Evolutionary conservation across 371 early-diverging fungal species (phyloP).

Genomic region (Syncephalastrum contaminatum): DNA sequence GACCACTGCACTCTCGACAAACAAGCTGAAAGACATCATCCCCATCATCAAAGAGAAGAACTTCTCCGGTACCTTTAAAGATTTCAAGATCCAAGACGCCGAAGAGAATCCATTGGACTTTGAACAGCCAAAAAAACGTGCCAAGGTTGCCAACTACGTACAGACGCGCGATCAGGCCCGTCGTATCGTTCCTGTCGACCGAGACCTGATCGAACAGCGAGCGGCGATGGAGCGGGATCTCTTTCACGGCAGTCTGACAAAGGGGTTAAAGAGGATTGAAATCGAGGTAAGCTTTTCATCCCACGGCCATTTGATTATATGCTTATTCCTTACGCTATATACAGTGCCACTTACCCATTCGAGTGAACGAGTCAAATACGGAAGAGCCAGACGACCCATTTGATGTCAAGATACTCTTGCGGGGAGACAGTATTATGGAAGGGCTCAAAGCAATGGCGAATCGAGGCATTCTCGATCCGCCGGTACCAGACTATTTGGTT

Average conservation of each 20-base stretch:
- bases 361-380: too few species aligned
- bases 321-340: too few species aligned
- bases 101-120: too few species aligned
- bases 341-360: too few species aligned
- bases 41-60: too few species aligned
- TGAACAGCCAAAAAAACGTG: constrained; percentile 6
- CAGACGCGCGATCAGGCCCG: constrained; percentile 17
- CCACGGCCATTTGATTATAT: too few species aligned
- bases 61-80: too few species aligned
- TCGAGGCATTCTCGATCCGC: constrained; percentile 33
- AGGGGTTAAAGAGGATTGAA: constrained; percentile 12
- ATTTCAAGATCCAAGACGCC: too few species aligned
- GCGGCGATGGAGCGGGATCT: constrained; percentile 4
- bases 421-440: constrained; percentile 51
- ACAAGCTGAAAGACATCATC: too few species aligned
- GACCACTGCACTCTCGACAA: too few species aligned
- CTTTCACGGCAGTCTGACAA: constrained; percentile 16
- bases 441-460: constrained; percentile 43
- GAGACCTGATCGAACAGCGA: constrained; percentile 15
- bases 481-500: constrained; percentile 44
- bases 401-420: constrained; percentile 23
- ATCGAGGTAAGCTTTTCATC: constrained; percentile 13
- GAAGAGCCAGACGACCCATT: neutral
- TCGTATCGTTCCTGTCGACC: constrained; percentile 34
- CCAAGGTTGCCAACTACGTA: constrained; percentile 10